Percentiles rank a stretch among this genome's conserved stretches.
phyloP scores from a whole-genome alignment of 2,329 filamentous ascomycete species.

The Clarireedia sp. region DNA sequence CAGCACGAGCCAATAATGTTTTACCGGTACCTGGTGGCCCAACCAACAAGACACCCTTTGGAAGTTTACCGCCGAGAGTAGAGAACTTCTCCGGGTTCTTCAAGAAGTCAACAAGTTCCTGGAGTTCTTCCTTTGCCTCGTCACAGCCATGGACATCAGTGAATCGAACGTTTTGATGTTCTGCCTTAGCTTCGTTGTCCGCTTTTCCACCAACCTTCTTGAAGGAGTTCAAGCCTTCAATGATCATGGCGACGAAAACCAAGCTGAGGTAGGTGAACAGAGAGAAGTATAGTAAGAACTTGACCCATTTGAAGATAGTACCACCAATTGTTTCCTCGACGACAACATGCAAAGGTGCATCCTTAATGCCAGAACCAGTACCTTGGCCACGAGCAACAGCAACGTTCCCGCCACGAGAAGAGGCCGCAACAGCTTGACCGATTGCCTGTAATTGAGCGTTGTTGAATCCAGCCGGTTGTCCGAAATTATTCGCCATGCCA shows the following conservation, averaged over 20 bases:
- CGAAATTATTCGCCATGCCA: conserved; percentile 15
- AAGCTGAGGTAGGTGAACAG: conserved; percentile 73
- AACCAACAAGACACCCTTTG: conserved; percentile 91
- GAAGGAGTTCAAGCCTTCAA: conserved; percentile 72
- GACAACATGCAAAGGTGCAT: conserved; percentile 86
- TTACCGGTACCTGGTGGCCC: conserved; percentile 97
- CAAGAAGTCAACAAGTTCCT: conserved; percentile 93
- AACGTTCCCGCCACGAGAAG: conserved; percentile 58
- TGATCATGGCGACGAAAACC: conserved; percentile 69
- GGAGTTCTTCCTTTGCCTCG: conserved; percentile 95
- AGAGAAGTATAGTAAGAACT: conserved; percentile 72
- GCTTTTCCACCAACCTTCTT: conserved; percentile 67
- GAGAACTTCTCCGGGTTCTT: conserved; percentile 91
- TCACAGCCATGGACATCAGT: conserved; percentile 93
- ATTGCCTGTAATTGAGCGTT: conserved; percentile 66
- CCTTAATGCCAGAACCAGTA: conserved; percentile 60
- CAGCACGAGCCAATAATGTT: conserved; percentile 87
- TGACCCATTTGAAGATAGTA: conserved; percentile 83
- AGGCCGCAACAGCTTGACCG: conserved; percentile 72
- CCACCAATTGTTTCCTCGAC: conserved; percentile 82
- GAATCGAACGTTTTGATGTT: conserved; percentile 87
- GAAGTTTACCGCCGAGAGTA: conserved; percentile 88
- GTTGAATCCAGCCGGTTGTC: conserved; percentile 37
- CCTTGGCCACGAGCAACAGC: conserved; percentile 39
- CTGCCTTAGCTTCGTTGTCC: conserved; percentile 79